Percentiles rank a stretch among this genome's conserved stretches.
phyloP scores from a whole-genome alignment of 208 protist genomes.

The Crithidia expoeki region DNA sequence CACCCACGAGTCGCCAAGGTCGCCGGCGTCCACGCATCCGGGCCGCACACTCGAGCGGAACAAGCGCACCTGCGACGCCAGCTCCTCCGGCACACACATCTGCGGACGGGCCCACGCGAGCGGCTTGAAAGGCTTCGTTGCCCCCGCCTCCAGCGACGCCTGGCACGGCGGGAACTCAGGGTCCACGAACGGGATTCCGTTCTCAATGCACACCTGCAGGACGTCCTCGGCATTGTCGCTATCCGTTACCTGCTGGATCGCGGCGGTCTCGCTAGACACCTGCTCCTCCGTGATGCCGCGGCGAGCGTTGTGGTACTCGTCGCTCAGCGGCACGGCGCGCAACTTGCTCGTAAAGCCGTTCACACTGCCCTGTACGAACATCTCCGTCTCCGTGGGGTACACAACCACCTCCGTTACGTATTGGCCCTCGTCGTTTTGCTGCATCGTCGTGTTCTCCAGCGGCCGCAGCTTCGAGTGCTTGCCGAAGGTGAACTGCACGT shows the following conservation, averaged over 20 bases:
- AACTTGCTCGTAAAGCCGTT: conserved; percentile 45
- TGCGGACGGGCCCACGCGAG: conserved; percentile 40
- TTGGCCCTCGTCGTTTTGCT: conserved; percentile 25
- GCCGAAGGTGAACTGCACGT: conserved; percentile 55
- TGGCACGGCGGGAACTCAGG: conserved; percentile 39
- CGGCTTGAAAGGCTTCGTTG: conserved; percentile 42
- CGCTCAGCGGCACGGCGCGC: conserved; percentile 30
- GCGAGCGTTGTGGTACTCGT: conserved; percentile 34
- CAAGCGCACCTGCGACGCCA: conserved; percentile 28
- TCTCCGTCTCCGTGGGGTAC: conserved; percentile 56
- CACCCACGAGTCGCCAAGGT: conserved; percentile 58
- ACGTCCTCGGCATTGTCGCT: conserved; percentile 32
- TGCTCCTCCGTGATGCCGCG: too few species aligned
- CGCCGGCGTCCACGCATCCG: conserved; percentile 46
- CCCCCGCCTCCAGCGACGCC: conserved; percentile 40
- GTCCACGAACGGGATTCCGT: conserved; percentile 36
- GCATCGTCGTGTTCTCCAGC: conserved; percentile 23
- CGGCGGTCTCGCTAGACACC: too few species aligned
- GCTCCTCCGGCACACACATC: conserved; percentile 37
- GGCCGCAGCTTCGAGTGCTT: conserved; percentile 33
- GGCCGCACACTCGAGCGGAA: conserved; percentile 51
- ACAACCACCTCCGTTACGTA: conserved; percentile 35
- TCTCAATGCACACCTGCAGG: conserved; percentile 20
- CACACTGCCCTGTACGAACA: conserved; percentile 43
- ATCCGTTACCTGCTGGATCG: conserved; percentile 28